phyloP scores from a whole-genome alignment of 306 rosid species.

The Cucurbita ficifolia region DNA sequence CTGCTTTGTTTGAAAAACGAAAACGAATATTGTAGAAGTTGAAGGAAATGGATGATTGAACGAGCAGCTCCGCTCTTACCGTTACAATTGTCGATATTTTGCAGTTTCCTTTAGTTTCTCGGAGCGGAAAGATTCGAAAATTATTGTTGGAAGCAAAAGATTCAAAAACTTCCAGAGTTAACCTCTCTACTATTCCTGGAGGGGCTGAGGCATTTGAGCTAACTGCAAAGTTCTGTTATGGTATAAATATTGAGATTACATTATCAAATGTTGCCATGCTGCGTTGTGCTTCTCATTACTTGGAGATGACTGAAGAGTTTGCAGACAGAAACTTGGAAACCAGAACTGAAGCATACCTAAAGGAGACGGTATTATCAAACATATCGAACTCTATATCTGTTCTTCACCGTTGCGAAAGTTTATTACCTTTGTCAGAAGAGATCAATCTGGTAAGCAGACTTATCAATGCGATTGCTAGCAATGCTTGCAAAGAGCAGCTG shows the following conservation, averaged over 20 bases:
- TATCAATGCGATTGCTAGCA: conserved; percentile 67
- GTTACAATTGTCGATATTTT: background rate
- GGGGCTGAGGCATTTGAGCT: conserved; percentile 83
- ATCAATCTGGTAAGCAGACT: conserved; percentile 56
- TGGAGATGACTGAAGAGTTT: conserved; percentile 85
- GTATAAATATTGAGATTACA: conserved; percentile 55
- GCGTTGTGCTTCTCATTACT: conserved; percentile 53
- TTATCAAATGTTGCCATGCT: conserved; percentile 67
- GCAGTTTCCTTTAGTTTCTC: conserved; percentile 93
- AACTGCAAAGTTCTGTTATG: conserved; percentile 88
- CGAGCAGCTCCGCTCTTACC: background rate
- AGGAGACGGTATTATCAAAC: conserved; percentile 51
- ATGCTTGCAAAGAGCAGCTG: conserved; percentile 91
- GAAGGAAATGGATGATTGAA: background rate
- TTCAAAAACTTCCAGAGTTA: conserved; percentile 44
- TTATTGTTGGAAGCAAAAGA: conserved; percentile 72
- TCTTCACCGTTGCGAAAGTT: conserved; percentile 73
- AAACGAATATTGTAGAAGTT: background rate
- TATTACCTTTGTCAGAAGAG: conserved; percentile 69
- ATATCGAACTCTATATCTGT: conserved; percentile 63
- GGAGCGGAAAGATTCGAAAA: conserved; percentile 77
- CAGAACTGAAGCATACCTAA: conserved; percentile 50
- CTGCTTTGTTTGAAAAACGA: background rate
- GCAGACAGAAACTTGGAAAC: conserved; percentile 62
- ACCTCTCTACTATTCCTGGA: conserved; percentile 56